Evolutionary conservation across 2,329 filamentous ascomycete genomes (phyloP).

Genomic region (Trichothecium sympodiale): DNA sequence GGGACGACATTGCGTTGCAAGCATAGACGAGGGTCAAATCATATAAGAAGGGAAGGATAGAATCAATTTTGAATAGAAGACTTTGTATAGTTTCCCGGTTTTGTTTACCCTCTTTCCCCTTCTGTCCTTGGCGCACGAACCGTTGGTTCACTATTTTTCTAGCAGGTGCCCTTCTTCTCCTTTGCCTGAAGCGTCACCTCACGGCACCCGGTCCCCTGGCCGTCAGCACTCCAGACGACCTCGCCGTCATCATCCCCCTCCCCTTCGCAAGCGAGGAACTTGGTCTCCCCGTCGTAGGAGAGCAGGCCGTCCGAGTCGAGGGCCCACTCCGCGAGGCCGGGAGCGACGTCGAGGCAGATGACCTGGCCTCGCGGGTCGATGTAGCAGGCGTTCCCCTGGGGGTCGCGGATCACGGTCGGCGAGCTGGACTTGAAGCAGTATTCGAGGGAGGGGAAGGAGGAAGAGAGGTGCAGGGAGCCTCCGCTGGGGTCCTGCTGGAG

Average conservation of each 20-base stretch:
- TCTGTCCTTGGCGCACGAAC: too few species aligned
- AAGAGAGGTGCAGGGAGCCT: constrained; percentile 16
- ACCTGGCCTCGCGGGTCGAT: constrained; percentile 13
- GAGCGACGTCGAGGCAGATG: constrained; percentile 20
- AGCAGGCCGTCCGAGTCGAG: constrained; percentile 12
- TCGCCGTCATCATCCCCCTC: neutral
- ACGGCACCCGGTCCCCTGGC: neutral
- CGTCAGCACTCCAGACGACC: neutral
- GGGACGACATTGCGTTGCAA: constrained; percentile 50
- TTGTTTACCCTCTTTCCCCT: too few species aligned
- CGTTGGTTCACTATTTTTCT: too few species aligned
- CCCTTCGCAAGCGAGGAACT: constrained; percentile 13
- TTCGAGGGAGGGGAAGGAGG: too few species aligned
- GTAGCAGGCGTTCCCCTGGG: constrained; percentile 20
- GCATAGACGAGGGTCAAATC: constrained; percentile 23
- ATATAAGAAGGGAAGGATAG: too few species aligned
- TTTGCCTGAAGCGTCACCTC: neutral
- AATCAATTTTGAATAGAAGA: too few species aligned
- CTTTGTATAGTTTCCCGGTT: too few species aligned
- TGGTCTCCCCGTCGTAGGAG: constrained; percentile 11
- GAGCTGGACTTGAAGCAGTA: constrained; percentile 4
- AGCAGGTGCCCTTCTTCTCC: neutral
- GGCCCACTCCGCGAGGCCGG: constrained; percentile 16
- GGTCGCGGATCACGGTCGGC: constrained; percentile 15
- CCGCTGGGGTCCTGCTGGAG: constrained; percentile 15